phyloP scores from a whole-genome alignment of 345 rosid genomes.

The Eutrema heterophyllum region DNA sequence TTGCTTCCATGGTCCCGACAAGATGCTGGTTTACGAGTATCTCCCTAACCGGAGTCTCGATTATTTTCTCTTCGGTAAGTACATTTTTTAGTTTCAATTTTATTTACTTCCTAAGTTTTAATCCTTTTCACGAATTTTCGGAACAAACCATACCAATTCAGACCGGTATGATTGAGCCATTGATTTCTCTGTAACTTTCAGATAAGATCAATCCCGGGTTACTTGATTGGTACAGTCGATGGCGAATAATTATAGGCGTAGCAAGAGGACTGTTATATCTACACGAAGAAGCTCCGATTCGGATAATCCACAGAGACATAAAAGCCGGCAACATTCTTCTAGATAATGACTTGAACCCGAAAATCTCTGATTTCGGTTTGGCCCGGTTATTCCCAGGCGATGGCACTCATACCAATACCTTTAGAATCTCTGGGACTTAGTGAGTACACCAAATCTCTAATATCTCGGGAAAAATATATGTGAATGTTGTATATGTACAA shows the following conservation, averaged over 20 bases:
- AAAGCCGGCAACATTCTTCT: constrained; percentile 70
- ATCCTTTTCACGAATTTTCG: no score
- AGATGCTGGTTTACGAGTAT: constrained; percentile 80
- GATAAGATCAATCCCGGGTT: constrained; percentile 43
- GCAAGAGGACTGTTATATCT: constrained; percentile 76
- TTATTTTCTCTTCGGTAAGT: constrained; percentile 68
- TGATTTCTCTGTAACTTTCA: constrained; percentile 24
- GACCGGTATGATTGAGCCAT: neutral
- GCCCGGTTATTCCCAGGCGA: constrained; percentile 87
- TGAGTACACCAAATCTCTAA: constrained; percentile 38
- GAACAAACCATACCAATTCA: neutral
- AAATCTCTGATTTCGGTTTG: constrained; percentile 82
- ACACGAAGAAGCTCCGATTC: constrained; percentile 73
- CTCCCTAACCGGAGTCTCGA: constrained; percentile 77
- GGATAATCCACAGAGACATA: constrained; percentile 81
- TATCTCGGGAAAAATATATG: neutral
- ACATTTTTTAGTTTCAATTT: neutral
- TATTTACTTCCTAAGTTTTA: no score
- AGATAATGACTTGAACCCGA: constrained; percentile 62
- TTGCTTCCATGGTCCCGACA: constrained; percentile 62
- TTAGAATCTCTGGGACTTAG: constrained; percentile 76
- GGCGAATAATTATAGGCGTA: constrained; percentile 54
- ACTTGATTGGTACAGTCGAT: constrained; percentile 59
- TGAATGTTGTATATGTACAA: neutral
- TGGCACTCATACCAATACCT: constrained; percentile 70